Percentiles rank a stretch among this genome's conserved stretches.
These are phyloP conservation scores for Colletotrichum kahawae DNA, from an alignment of 2,329 filamentous ascomycete species.

Conservation along the genomic window DNA sequence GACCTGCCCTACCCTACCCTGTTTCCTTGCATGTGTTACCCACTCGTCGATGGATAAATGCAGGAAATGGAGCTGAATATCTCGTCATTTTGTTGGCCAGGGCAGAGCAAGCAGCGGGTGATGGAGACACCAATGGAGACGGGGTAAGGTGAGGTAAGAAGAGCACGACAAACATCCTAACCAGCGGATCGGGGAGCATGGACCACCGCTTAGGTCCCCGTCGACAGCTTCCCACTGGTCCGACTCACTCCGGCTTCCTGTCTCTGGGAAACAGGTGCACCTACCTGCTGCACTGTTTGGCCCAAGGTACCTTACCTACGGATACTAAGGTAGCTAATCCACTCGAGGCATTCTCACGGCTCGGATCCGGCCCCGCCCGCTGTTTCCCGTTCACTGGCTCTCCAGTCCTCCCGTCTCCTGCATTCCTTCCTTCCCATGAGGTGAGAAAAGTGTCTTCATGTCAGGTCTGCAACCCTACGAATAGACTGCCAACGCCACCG, in stretches of 20 bases:
- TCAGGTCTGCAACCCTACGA: not conserved
- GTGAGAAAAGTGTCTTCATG: not conserved
- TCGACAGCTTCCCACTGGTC: slow-evolving; percentile 4
- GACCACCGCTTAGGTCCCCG: slow-evolving; percentile 17
- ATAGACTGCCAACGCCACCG: not conserved
- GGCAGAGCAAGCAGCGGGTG: not conserved
- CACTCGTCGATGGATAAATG: not conserved
- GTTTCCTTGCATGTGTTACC: not conserved
- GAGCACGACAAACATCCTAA: not conserved
- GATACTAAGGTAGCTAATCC: not conserved
- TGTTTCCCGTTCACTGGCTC: not conserved
- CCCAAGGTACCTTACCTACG: not conserved
- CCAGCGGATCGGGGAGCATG: not conserved
- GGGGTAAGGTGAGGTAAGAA: not conserved
- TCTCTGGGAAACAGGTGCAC: not conserved
- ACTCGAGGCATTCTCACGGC: not conserved
- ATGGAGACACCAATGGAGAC: not conserved
- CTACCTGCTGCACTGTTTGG: too few relatives aligned
- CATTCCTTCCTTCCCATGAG: not conserved
- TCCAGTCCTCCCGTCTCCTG: not conserved
- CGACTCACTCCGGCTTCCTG: slow-evolving; percentile 7
- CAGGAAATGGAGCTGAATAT: not conserved
- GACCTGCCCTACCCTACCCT: not conserved
- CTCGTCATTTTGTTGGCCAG: slow-evolving; percentile 15
- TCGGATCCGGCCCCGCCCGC: slow-evolving; percentile 4